These are phyloP conservation scores for Fusarium brevicatenulatum DNA, from an alignment of 2,329 filamentous ascomycete genomes.

Conservation along the genomic window DNA sequence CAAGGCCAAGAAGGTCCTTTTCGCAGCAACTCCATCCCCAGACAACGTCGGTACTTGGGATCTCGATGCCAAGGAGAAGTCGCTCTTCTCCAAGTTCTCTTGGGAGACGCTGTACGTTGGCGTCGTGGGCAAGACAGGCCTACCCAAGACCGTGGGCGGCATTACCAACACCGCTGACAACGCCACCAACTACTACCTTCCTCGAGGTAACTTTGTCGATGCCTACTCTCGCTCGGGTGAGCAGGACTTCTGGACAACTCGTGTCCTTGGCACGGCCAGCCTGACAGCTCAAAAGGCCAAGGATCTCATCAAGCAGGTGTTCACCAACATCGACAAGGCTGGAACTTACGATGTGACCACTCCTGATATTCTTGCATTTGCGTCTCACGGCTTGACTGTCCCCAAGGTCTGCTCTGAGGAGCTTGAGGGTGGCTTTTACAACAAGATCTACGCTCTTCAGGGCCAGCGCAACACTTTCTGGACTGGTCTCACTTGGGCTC, in stretches of 20 bases:
- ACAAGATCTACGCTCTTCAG: slow-evolving; percentile 48
- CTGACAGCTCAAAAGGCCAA: slow-evolving; percentile 1
- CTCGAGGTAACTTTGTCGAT: slow-evolving; percentile 10
- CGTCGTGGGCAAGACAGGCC: slow-evolving; percentile 34
- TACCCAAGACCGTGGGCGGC: slow-evolving; percentile 1
- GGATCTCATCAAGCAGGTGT: slow-evolving; percentile 1
- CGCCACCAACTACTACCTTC: slow-evolving; percentile 7
- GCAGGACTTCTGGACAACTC: slow-evolving; percentile 11
- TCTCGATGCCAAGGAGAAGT: slow-evolving; percentile 37
- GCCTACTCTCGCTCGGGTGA: not conserved
- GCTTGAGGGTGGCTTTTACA: slow-evolving; percentile 48
- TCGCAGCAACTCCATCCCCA: slow-evolving; percentile 43
- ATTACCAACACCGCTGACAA: slow-evolving; percentile 26
- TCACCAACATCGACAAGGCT: not conserved
- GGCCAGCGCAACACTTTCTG: slow-evolving; percentile 51
- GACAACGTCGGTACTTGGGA: slow-evolving; percentile 42
- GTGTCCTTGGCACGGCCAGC: slow-evolving; percentile 5
- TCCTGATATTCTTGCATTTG: slow-evolving; percentile 29
- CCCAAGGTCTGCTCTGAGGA: slow-evolving; percentile 42
- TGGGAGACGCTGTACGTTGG: slow-evolving; percentile 38
- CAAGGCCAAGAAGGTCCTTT: slow-evolving; percentile 43
- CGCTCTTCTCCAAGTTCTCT: slow-evolving; percentile 42
- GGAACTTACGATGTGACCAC: slow-evolving; percentile 8
- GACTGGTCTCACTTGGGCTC: slow-evolving; percentile 42
- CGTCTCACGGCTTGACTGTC: slow-evolving; percentile 33